Evolutionary conservation across 768 basidiomycete genomes (phyloP), one percentile per base, ranked within the genome.

Genomic region (Naematelia encephala): DNA sequence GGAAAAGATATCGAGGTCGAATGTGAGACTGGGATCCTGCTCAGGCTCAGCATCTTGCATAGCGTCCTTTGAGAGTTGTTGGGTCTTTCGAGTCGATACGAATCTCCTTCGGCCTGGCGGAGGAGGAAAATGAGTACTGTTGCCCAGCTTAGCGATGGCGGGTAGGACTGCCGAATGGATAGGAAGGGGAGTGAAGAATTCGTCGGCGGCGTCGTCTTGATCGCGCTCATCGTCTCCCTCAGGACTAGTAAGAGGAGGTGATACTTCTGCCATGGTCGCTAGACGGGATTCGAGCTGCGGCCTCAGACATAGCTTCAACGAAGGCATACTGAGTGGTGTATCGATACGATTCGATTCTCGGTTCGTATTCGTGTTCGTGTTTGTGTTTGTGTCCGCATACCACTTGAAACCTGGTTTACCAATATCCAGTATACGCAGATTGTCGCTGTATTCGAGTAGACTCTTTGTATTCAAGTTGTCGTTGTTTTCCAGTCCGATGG

Each of bases 1-100:
- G 1, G 62, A 64, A 27, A 59, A 64, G 25, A 60, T 54, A 39
- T 48, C 54, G 21, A 55, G 45, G 23, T 55, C 30, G 51, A 58
- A 34, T 28, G 5, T 8, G n/a, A 22, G 34, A 16, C 8, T 8
- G 8, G 34, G 34, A 16, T 54, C 46, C 26, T n/a, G 4, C 22
- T 50, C 48, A 14, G 26, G 27, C 8, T 50, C 5, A 5, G 30
- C 51, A 12, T 54, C 51, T 5, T 16, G 2, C 13, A 5, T 42
- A 44, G 57, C 50, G 21, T 21, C n/a, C 54, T 28, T 14, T 44
- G n/a, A 55, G n/a, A n/a, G n/a, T n/a, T 45, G 29, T 10, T 21
- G 4, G n/a, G 29, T 22, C n/a, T 48, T 48, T 12, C 19, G 8
- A 48, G n/a, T 5, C 46, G 46, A 19, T 8, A 21, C 19, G 46